phyloP scores from a whole-genome alignment of 139 green algal genomes.

The Zygnema circumcarinatum region DNA sequence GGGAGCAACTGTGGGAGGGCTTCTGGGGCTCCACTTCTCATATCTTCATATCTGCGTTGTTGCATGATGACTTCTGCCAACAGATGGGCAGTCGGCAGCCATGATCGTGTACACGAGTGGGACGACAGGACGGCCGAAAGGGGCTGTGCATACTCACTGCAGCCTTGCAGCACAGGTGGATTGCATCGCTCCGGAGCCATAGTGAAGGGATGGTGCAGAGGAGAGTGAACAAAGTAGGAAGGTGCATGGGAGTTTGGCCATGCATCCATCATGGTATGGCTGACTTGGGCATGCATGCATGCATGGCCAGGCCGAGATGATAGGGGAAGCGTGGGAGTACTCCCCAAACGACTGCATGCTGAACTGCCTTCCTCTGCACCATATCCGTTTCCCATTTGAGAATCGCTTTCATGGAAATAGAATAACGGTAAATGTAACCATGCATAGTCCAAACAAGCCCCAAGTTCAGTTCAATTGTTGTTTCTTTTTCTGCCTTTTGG shows the following conservation, averaged over 20 bases:
- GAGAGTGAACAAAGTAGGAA: not conserved
- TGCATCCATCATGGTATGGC: not conserved
- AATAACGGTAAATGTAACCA: not conserved
- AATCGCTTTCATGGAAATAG: too few relatives aligned
- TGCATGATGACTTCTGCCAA: not conserved
- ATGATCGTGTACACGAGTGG: constrained; percentile 98
- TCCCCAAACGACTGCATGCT: constrained; percentile 78
- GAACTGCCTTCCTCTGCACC: constrained; percentile 90
- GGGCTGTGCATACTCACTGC: constrained; percentile 79
- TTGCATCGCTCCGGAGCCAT: not conserved
- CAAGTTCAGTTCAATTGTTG: not conserved
- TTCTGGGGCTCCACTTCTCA: too few relatives aligned
- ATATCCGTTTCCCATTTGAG: constrained; percentile 39
- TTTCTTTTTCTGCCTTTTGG: too few relatives aligned
- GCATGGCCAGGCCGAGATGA: constrained; percentile 7
- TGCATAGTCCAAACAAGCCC: not conserved
- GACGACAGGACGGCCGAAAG: constrained; percentile 94
- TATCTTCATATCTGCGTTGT: too few relatives aligned
- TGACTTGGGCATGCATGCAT: not conserved
- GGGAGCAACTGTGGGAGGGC: too few relatives aligned
- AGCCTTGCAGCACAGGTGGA: constrained; percentile 77
- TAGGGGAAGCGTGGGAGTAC: constrained; percentile 81
- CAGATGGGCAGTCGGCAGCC: constrained; percentile 51
- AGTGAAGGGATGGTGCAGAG: not conserved
- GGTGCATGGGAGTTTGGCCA: not conserved